phyloP scores from a whole-genome alignment of 2,329 filamentous ascomycete species.

The Canariomyces notabilis region DNA sequence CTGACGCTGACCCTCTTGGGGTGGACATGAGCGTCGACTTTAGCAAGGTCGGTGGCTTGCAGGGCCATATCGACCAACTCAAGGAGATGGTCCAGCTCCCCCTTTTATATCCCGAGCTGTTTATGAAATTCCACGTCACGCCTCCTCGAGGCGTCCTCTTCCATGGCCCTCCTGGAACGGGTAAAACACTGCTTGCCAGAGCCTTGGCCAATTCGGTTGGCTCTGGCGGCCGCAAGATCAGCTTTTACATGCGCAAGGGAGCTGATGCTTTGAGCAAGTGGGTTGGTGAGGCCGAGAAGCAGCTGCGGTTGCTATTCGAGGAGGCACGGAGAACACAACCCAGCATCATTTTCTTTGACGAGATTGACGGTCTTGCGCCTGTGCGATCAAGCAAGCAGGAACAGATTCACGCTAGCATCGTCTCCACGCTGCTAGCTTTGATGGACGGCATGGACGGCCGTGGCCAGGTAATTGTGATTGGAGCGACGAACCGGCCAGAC shows the following conservation, averaged over 20 bases:
- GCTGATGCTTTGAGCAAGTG: slow-evolving; percentile 97
- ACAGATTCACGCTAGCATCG: slow-evolving; percentile 96
- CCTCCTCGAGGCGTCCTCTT: slow-evolving; percentile 93
- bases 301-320: slow-evolving; percentile 88
- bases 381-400: slow-evolving; percentile 97
- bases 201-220: slow-evolving; percentile 89
- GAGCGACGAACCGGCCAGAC: slow-evolving; percentile 95
- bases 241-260: slow-evolving; percentile 99
- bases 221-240: slow-evolving; percentile 86
- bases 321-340: slow-evolving; percentile 93
- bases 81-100: slow-evolving; percentile 99
- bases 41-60: slow-evolving; percentile 85
- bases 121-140: slow-evolving; percentile 84
- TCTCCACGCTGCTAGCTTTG: slow-evolving; percentile 84
- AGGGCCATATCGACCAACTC: slow-evolving; percentile 91
- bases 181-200: slow-evolving; percentile 93
- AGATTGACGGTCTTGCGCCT: slow-evolving; percentile 94
- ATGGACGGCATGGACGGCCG: slow-evolving; percentile 99
- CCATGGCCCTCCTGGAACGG: slow-evolving; percentile 93
- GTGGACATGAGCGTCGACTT: slow-evolving; percentile 92
- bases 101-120: slow-evolving; percentile 90
- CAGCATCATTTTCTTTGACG: slow-evolving; percentile 99
- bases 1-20: slow-evolving; percentile 89
- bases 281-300: slow-evolving; percentile 96
- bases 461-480: slow-evolving; percentile 96